Base-by-base conservation (phyloP, 306 rosid species). In the Luffa aegyptiaca region DNA sequence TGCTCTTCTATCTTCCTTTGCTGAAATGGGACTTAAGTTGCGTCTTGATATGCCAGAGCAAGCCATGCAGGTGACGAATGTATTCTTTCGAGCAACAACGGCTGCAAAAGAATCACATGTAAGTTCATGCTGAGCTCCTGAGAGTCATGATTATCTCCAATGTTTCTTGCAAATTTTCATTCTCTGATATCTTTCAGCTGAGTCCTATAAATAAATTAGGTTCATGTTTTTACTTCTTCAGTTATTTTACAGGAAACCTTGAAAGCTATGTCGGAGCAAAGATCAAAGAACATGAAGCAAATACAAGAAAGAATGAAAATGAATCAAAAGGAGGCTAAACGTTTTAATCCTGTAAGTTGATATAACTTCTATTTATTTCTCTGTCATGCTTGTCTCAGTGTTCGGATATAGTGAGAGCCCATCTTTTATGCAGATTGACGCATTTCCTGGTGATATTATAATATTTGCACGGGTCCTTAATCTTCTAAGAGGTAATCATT, bases 371-470 rank as follows among this genome's bases (percentile, higher is more conserved):
- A 53, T 20, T 65, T 41, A 14, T 45, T 82, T 52, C 45, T 85
- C 71, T 64, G 11, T 26, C 52, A 65, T 35, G 45, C 52, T 81
- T 49, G 84, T 87, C 85, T 59, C 42, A 1, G 31, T 56, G 69
- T 57, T 77, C 36, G 49, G 61, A 35, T 41, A 39, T 77, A 42
- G 26, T 77, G 65, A 58, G 57, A 75, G 49, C 49, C 53, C 55
- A 79, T 55, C 53, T 79, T 66, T 79, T 39, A 12, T 52, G 42
- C 83, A 96, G 99, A 90, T 96, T 80, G 99, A 96, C 84, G 98
- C 99, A 80, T 91, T 96, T 87, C 99, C 99, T 82, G 98, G 99
- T 83, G 99, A 96, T 85, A 93, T 96, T 84, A 93, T 96, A 78
- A 96, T 96, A 64, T 96, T 93, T 84, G 87, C 92, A 57, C 90